Conservation (phyloP, 2,329 filamentous ascomycete species). For the Aspergillus luchuensis region DNA sequence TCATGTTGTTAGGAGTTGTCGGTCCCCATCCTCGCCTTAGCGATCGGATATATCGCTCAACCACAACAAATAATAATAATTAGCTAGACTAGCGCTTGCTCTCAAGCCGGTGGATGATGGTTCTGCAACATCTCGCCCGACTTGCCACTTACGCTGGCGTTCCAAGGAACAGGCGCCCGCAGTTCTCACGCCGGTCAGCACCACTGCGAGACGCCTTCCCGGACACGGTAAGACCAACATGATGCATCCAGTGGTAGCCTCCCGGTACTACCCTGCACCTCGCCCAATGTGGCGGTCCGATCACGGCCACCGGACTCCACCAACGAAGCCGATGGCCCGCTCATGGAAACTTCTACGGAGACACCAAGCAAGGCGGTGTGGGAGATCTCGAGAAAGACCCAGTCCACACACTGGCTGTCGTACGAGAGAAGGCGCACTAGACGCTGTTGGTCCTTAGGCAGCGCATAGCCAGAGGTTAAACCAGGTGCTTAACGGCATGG, state of each 20-base stretch:
- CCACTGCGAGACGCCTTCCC: neutral
- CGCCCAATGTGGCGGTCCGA: slow-evolving; percentile 31
- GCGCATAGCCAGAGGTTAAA: slow-evolving; percentile 1
- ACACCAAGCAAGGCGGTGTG: slow-evolving; percentile 19
- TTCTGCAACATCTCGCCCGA: slow-evolving; percentile 20
- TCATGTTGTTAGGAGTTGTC: neutral
- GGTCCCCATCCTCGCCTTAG: neutral
- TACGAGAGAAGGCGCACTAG: slow-evolving; percentile 1
- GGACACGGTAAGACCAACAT: slow-evolving; percentile 4
- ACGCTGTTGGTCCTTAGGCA: slow-evolving; percentile 7
- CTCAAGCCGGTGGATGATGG: neutral
- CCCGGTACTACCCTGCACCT: slow-evolving; percentile 20
- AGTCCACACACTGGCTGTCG: neutral
- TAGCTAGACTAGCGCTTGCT: neutral
- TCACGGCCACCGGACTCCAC: slow-evolving; percentile 24
- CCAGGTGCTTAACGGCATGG: slow-evolving; percentile 4
- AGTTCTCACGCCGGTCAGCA: slow-evolving; percentile 1
- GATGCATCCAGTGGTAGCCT: slow-evolving; percentile 13
- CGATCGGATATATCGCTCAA: neutral
- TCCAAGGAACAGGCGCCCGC: slow-evolving; percentile 13
- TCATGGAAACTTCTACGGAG: slow-evolving; percentile 30
- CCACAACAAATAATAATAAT: no score
- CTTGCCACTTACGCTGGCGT: slow-evolving; percentile 19
- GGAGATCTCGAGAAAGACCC: neutral
- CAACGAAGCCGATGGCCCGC: slow-evolving; percentile 26